Base-by-base conservation (phyloP, 2,329 filamentous ascomycete genomes). In the Neonectria sp. region DNA sequence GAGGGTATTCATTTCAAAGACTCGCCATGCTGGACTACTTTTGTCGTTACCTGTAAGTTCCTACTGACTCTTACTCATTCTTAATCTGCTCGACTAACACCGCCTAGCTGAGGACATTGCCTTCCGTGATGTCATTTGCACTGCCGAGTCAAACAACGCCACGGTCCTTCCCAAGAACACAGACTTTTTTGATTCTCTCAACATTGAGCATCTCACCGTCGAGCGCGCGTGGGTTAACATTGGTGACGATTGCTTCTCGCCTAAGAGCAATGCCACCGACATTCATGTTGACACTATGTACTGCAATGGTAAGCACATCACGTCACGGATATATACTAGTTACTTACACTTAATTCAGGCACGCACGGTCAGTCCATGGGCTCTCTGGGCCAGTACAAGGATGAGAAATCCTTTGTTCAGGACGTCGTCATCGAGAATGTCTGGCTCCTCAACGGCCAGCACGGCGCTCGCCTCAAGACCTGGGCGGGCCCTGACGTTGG, bases 391-490 rank as follows among this genome's bases (percentile, higher is more conserved):
- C 73, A 75, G 27, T 75, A 75, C 56, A 51, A 67, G 8, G 73
- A 72, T 0, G 72, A 75, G 43, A 69, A 70, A 59, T 75, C 73
- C 0, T 72, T 72, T 21, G 68, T 75, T 24, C 68, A 75, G n/a
- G 73, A 75, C 8, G 71, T 72, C 2, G 60, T 73, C 15, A 75
- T 75, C 35, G 73, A 75, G 7, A 75, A 75, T 9, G 70, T 75
- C 27, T 75, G 73, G 73, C 68, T 75, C 65, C 70, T 75, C 59
- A 75, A 75, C 52, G 73, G 73, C 7, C 65, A 75, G 7, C 68
- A 75, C 52, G 71, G 65, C 29, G 71, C 73, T 13, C 73, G 73
- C 11, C 65, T 75, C 55, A 75, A 75, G 71, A 71, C 68, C 8
- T 75, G 73, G 73, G 73, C 73, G 0, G 73, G 73, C 0, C 70